These are phyloP conservation scores for Sisymbrium altissimum DNA, from an alignment of 345 rosid genomes.

Conservation along the genomic window DNA sequence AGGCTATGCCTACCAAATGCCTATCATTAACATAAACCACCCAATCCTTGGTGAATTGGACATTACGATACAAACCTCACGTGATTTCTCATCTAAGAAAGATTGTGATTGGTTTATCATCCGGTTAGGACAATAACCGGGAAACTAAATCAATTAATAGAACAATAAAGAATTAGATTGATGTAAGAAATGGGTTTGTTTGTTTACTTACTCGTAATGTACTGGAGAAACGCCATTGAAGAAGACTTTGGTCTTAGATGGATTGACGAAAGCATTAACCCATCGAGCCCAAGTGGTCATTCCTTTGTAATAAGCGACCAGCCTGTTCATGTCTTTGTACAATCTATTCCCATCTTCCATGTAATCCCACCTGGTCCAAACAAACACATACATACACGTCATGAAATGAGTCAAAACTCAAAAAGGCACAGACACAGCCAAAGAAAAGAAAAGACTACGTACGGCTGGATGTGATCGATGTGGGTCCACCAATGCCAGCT, in stretches of 20 bases:
- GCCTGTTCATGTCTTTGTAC: conserved; percentile 80
- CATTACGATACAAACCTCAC: no score
- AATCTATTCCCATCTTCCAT: conserved; percentile 56
- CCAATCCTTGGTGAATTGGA: neutral
- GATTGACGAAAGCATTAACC: conserved; percentile 63
- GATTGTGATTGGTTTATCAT: neutral
- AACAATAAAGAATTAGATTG: neutral
- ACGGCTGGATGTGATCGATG: conserved; percentile 69
- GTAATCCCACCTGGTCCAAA: conserved; percentile 64
- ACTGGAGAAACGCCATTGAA: conserved; percentile 80
- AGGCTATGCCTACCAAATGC: no score
- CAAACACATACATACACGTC: neutral
- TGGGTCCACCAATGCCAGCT: conserved; percentile 98
- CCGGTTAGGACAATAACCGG: neutral
- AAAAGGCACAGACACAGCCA: neutral
- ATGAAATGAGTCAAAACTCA: neutral
- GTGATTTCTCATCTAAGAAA: no score
- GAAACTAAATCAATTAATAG: neutral
- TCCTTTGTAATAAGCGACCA: conserved; percentile 77
- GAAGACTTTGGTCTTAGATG: conserved; percentile 75
- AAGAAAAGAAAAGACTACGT: neutral
- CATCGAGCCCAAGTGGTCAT: conserved; percentile 94
- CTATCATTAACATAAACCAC: neutral
- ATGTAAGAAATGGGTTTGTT: neutral
- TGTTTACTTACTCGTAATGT: conserved; percentile 71